Evolutionary conservation across 306 rosid genomes (phyloP), one percentile per base, ranked within the genome.

Genomic region (Malus orientalis): DNA sequence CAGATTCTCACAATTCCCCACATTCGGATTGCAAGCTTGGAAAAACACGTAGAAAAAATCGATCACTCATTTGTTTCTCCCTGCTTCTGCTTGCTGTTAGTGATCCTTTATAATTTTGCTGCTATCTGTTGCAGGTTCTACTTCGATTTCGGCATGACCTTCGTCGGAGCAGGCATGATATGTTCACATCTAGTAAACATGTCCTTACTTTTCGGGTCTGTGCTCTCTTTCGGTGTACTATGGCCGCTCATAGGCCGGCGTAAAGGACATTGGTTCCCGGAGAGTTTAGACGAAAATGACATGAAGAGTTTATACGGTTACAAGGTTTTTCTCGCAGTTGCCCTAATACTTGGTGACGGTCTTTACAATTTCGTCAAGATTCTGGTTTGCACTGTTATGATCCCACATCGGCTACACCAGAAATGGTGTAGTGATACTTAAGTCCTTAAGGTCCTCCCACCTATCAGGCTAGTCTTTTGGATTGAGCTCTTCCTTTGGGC

Each of bases 141-240:
- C 82, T 94, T 92, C 77, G 93, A 94, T 77, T 94, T 94, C 74
- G 79, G 87, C 73, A 76, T 76, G 80, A 90, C 97, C 54, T 94
- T 33, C 73, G 96, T 94, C 69, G 98, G 98, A 85, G 94, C 98
- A 58, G 98, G 98, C 74, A 94, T 94, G 98, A 92, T 94, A 71
- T 92, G 97, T 70, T 94, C 98, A 27, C 97, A 92, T 80, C 71
- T 84, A 25, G 96, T 94, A 57, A 94, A 94, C 86, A 47, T 92
- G 83, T 94, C 98, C 53, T 75, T 94, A 89, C 92, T 94, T 45
- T 88, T 94, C 12, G 97, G 98, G 80, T 96, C 96, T 9, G 91
- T 92, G 78, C 77, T 94, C 38, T 90, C 98, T 25, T 86, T 70
- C 76, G 98, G 96, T 20, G 44, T 94, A 51, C 85, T 94, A 92